Conservation (phyloP, 1,284 basidiomycete species). For the Mycocalia duriaeana region DNA sequence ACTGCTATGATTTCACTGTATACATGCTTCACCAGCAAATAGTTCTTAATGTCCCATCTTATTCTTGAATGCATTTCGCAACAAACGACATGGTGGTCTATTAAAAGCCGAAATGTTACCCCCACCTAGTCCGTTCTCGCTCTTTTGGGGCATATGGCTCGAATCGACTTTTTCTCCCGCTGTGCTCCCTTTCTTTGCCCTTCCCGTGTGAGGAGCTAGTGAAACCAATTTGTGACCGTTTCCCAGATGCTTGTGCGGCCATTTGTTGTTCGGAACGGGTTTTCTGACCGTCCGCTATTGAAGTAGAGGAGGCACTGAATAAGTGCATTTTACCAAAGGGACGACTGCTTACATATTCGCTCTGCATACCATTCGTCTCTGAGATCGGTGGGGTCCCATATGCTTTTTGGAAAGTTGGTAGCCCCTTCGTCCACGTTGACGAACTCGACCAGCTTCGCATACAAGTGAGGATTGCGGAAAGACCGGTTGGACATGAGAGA, state of each 20-base stretch:
- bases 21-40: no score
- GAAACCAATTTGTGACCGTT: conserved; percentile 55
- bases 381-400: conserved; percentile 69
- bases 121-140: conserved; percentile 17
- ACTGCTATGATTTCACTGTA: background rate
- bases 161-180: conserved; percentile 23
- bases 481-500: conserved; percentile 85
- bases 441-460: conserved; percentile 88
- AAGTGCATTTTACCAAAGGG: conserved; percentile 5
- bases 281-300: conserved; percentile 41
- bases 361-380: conserved; percentile 65
- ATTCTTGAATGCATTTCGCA: no score
- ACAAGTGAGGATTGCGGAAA: conserved; percentile 93
- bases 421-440: conserved; percentile 83
- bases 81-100: no score
- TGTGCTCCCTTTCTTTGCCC: conserved; percentile 15
- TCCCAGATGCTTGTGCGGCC: conserved; percentile 41
- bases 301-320: background rate
- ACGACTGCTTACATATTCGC: conserved; percentile 59
- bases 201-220: conserved; percentile 25
- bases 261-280: conserved; percentile 52
- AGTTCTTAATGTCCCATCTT: no score
- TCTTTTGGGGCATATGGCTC: conserved; percentile 20
- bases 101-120: conserved; percentile 3
- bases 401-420: conserved; percentile 67